Evolutionary conservation across 2,329 filamentous ascomycete genomes (phyloP).

Genomic region (Alternaria triticina): DNA sequence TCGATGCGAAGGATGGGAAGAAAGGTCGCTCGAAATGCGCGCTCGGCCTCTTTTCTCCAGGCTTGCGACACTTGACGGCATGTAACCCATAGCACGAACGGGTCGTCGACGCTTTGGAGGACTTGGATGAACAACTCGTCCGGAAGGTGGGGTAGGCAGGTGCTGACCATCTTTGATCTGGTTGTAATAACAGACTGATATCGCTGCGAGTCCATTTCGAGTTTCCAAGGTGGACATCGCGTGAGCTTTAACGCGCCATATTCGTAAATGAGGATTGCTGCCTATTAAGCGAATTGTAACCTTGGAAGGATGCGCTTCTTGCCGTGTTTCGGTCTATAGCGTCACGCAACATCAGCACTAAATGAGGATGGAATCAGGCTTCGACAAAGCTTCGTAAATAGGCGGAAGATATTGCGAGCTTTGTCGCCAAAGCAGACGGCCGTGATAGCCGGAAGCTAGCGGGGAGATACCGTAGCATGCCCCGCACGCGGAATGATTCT

Average conservation of each 20-base stretch:
- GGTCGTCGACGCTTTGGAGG: neutral
- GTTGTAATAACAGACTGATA: neutral
- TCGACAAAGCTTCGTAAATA: neutral
- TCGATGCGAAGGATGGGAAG: neutral
- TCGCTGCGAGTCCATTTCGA: too few relatives aligned
- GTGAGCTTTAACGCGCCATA: neutral
- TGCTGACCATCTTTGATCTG: neutral
- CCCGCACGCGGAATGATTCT: neutral
- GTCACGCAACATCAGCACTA: neutral
- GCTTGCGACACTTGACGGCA: neutral
- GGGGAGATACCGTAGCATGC: neutral
- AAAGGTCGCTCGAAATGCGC: neutral
- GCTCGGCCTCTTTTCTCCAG: neutral
- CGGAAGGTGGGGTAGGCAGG: neutral
- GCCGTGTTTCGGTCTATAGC: neutral
- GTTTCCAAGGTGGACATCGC: too few relatives aligned
- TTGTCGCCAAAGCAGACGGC: neutral
- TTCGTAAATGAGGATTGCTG: neutral
- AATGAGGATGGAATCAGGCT: neutral
- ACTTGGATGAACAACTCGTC: neutral
- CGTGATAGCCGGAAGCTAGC: neutral
- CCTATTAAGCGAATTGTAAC: neutral
- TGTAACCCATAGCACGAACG: neutral
- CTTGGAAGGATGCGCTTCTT: neutral
- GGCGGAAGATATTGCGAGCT: neutral